Percentiles rank a stretch among this genome's conserved stretches.
Evolutionary conservation across 108 stramenopile species (phyloP).

Genomic region (Pseudonitzschia multistriata): DNA sequence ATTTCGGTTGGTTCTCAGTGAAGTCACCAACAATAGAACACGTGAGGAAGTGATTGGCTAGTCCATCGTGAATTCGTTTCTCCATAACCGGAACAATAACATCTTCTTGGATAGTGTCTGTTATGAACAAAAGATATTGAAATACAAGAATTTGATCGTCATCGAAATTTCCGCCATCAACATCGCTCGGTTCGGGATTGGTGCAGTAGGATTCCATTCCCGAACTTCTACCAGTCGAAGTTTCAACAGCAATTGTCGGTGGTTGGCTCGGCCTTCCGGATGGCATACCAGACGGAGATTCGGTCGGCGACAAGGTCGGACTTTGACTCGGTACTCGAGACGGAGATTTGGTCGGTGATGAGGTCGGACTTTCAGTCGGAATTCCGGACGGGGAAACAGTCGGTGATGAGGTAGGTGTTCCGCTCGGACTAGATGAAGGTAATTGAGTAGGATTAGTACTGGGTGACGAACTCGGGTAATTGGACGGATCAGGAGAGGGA

Average conservation of each 20-base stretch:
- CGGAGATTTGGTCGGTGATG: not conserved
- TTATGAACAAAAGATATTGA: conserved; percentile 20
- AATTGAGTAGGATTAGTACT: not conserved
- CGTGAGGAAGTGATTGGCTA: conserved; percentile 16
- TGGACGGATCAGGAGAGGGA: not conserved
- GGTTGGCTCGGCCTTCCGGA: conserved; percentile 26
- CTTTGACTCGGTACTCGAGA: not conserved
- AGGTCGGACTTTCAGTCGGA: not conserved
- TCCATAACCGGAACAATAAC: conserved; percentile 10
- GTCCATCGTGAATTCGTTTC: conserved; percentile 9
- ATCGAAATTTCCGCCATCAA: conserved; percentile 1
- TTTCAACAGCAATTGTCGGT: conserved; percentile 21
- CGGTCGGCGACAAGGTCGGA: conserved; percentile 29
- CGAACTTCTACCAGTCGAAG: not conserved
- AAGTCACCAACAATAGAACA: not conserved
- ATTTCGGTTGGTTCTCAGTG: not conserved
- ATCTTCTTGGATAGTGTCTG: not conserved
- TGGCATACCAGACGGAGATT: conserved; percentile 30
- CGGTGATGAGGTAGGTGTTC: too few relatives aligned
- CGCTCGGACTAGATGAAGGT: too few relatives aligned
- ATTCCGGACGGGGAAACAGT: too few relatives aligned
- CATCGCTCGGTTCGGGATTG: not conserved
- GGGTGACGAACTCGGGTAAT: not conserved
- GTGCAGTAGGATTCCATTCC: conserved; percentile 9
- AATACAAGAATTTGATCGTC: conserved; percentile 15